Conservation (phyloP, 1,284 basidiomycete species). For the Trametes polyzona region DNA sequence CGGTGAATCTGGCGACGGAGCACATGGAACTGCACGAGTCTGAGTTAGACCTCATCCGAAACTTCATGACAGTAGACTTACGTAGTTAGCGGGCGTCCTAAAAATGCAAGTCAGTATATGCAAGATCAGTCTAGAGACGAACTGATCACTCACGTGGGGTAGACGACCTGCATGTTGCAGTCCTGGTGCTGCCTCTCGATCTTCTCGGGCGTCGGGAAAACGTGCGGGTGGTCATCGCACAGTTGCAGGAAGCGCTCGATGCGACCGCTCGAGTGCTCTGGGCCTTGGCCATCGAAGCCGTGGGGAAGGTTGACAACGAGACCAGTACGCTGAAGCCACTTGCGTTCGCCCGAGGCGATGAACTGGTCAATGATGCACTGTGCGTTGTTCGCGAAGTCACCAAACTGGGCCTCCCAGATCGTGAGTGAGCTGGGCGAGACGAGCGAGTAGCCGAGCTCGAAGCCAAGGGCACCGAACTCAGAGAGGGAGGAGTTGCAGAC, state of each 20-base stretch:
- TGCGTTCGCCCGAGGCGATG: slow-evolving; percentile 97
- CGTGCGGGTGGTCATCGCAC: slow-evolving; percentile 95
- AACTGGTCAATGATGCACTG: slow-evolving; percentile 99
- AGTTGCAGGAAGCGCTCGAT: slow-evolving; percentile 98
- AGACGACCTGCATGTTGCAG: slow-evolving; percentile 99
- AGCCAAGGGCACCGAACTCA: slow-evolving; percentile 94
- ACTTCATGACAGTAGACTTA: slow-evolving; percentile 39
- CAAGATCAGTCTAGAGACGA: not conserved
- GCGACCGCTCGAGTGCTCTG: slow-evolving; percentile 96
- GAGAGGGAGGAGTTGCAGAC: slow-evolving; percentile 98
- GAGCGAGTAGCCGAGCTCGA: slow-evolving; percentile 98
- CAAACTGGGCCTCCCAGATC: slow-evolving; percentile 99
- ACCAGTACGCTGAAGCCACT: slow-evolving; percentile 97
- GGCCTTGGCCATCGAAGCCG: slow-evolving; percentile 99
- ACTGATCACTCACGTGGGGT: slow-evolving; percentile 74
- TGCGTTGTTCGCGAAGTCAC: slow-evolving; percentile 97
- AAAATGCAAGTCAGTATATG: slow-evolving; percentile 20
- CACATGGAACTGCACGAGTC: slow-evolving; percentile 78
- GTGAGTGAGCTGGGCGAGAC: slow-evolving; percentile 94
- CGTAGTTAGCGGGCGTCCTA: slow-evolving; percentile 90
- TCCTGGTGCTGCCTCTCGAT: slow-evolving; percentile 97
- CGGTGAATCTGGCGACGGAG: slow-evolving; percentile 94
- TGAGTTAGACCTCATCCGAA: slow-evolving; percentile 2
- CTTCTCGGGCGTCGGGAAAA: slow-evolving; percentile 89
- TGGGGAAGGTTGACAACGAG: slow-evolving; percentile 93